phyloP scores from a whole-genome alignment of 2,329 filamentous ascomycete species.

The Cylindrodendrum hubeiense region DNA sequence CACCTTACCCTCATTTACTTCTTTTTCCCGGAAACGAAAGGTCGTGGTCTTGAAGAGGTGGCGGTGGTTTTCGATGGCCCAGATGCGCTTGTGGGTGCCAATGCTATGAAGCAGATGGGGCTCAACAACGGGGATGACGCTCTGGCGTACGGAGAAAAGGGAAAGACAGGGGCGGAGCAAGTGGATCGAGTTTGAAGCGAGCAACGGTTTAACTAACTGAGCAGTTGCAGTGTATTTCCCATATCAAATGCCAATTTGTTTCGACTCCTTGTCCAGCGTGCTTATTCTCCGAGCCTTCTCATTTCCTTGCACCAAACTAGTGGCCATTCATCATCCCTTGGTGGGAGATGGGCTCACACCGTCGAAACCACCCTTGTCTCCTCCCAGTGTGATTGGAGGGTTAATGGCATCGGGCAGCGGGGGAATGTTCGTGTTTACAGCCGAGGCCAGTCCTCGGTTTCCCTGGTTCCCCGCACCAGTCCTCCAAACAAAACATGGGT shows the following conservation, averaged over 20 bases:
- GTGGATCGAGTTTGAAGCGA: constrained; percentile 10
- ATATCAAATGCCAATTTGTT: neutral
- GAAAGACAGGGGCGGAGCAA: constrained; percentile 1
- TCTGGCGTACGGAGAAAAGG: constrained; percentile 6
- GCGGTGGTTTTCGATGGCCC: constrained; percentile 40
- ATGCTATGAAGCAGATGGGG: constrained; percentile 37
- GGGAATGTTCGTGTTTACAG: neutral
- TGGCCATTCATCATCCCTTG: too few relatives aligned
- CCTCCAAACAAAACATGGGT: neutral
- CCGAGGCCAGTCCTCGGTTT: constrained; percentile 11
- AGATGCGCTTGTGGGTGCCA: constrained; percentile 31
- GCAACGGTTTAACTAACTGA: neutral
- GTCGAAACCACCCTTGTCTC: neutral
- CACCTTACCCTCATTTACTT: constrained; percentile 44
- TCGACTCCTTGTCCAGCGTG: too few relatives aligned
- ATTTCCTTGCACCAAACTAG: too few relatives aligned
- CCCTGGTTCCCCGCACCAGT: constrained; percentile 2
- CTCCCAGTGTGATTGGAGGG: neutral
- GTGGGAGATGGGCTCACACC: too few relatives aligned
- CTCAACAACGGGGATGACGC: constrained; percentile 21
- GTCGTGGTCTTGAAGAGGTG: constrained; percentile 38
- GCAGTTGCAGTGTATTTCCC: neutral
- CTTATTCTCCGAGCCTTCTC: too few relatives aligned
- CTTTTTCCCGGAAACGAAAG: constrained; percentile 43
- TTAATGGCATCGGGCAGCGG: constrained; percentile 15